Base-by-base conservation (phyloP, 371 early-diverging fungal species). In the Mucor circinelloides region DNA sequence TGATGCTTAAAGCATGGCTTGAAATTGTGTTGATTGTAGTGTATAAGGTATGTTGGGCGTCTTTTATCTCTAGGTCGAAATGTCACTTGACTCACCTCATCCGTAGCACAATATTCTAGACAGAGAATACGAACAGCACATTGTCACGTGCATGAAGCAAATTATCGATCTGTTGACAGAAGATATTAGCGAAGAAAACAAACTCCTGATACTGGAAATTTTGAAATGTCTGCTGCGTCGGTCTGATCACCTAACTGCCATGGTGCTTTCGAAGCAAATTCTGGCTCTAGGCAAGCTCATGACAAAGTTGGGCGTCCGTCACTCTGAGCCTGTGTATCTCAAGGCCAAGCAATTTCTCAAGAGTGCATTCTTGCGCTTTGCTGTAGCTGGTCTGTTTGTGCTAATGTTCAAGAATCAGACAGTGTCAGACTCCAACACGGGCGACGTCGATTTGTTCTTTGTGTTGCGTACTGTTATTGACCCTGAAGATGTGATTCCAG, bases 381-480 rank as follows among this genome's bases (percentile, higher is more conserved):
- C 87, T 52, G 83, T 83, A 25, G 87, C 84, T 30, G 89, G 89
- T 23, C 73, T 88, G 32, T 88, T 88, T 72, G 83, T 88, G 2
- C 72, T 88, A 13, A 80, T 88, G 63, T 88, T 88, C 56, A 88
- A 88, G 79, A 86, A 86, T 23, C 85, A 85, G 70, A 72, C 80
- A 7, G 76, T 78, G 0, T 68, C 74, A 0, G 82, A 82, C 17
- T 66, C 76, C 25, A 67, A 75, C 6, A 74, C 75, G 58, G 72
- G 72, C n/a, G 82, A 85, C 9, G 72, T 86, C 6, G 89, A 88
- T 59, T 67, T 88, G 1, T 88, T 87, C 63, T 87, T 83, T 68
- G 82, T 88, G 6, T 61, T 88, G 7, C 77, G 80, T 2, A 81
- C 85, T 17, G 85, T 87, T 0, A 80, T 87, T 34, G 86, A 86